phyloP scores from a whole-genome alignment of 176 grass and related monocot genomes.

The bread wheat (Triticum aestivum) region DNA sequence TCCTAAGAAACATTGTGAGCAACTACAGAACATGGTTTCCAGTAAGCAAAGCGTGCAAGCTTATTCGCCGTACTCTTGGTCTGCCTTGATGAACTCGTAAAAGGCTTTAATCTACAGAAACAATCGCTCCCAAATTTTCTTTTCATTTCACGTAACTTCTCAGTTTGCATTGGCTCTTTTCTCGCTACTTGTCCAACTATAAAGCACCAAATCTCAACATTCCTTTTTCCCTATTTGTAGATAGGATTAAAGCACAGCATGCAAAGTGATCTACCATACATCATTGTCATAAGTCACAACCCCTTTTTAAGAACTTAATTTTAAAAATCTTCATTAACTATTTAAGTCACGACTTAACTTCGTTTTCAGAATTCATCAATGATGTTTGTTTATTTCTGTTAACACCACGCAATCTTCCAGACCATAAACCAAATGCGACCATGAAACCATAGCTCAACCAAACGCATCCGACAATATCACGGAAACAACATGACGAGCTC shows the following conservation, averaged over 20 bases:
- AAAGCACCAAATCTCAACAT: neutral
- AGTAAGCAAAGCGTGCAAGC: neutral
- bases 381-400: neutral
- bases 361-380: neutral
- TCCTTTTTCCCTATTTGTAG: neutral
- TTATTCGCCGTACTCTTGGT: neutral
- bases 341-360: conserved; percentile 3
- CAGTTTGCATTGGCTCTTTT: neutral
- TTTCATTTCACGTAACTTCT: neutral
- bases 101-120: neutral
- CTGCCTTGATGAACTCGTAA: neutral
- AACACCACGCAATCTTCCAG: neutral
- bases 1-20: neutral
- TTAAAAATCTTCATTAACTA: neutral
- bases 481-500: conserved; percentile 1
- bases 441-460: neutral
- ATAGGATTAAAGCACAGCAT: neutral
- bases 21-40: no score
- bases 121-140: neutral
- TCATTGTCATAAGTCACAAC: neutral
- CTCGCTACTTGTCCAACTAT: neutral
- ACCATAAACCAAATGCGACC: neutral
- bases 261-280: neutral
- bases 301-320: neutral
- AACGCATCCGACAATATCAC: neutral